A percentile compares a stretch with the other conserved stretches of the same genome.
Conservation (phyloP, 371 early-diverging fungal species). For the Haplosporangium sp. region DNA sequence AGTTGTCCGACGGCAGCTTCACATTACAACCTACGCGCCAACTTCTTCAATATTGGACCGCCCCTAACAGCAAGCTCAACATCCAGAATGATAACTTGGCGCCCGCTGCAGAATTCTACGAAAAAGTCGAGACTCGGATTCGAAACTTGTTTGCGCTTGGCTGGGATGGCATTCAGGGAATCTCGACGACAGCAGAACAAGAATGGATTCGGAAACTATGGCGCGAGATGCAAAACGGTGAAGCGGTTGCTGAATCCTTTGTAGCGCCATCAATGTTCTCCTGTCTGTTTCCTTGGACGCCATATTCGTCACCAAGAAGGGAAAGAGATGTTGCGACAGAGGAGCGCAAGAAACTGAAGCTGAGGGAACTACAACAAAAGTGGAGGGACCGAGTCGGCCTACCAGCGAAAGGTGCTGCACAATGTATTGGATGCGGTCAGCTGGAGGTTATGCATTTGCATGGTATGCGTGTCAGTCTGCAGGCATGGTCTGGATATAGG, state of each 20-base stretch:
- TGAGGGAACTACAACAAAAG: conserved; percentile 21
- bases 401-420: conserved; percentile 26
- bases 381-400: conserved; percentile 40
- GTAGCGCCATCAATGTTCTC: conserved; percentile 8
- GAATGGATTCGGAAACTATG: conserved; percentile 41
- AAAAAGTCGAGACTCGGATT: conserved; percentile 23
- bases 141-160: conserved; percentile 17
- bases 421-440: conserved; percentile 38
- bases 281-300: conserved; percentile 8
- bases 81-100: conserved; percentile 26
- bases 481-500: conserved; percentile 42
- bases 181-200: conserved; percentile 26
- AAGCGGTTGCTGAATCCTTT: conserved; percentile 23
- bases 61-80: conserved; percentile 7
- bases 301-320: neutral
- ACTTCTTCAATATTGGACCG: conserved; percentile 36
- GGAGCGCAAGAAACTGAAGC: conserved; percentile 22
- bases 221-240: conserved; percentile 26
- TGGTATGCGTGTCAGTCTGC: conserved; percentile 26
- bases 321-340: conserved; percentile 13
- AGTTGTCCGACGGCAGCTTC: conserved; percentile 33
- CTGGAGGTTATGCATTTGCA: conserved; percentile 53
- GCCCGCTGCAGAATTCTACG: conserved; percentile 20
- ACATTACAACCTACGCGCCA: conserved; percentile 18
- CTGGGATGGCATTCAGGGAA: conserved; percentile 43